A percentile compares a stretch with the other conserved stretches of the same genome.
Evolutionary conservation across 257 asterid genomes (phyloP).

Genomic region (Nicotiana benthamiana): DNA sequence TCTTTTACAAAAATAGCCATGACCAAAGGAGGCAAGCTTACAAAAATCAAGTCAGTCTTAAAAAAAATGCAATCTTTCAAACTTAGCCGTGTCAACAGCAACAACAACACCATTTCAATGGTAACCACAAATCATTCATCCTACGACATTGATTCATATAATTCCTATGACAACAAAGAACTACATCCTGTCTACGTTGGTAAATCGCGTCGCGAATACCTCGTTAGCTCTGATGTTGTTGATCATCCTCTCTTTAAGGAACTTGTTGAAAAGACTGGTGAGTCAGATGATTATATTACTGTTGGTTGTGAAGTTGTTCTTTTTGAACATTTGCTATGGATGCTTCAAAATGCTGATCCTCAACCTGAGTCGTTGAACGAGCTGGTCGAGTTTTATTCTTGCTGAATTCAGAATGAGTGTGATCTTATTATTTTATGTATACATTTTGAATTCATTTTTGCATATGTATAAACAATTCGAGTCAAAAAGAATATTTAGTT

Average conservation of each 20-base stretch:
- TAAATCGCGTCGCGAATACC: constrained; percentile 61
- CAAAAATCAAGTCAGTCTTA: constrained; percentile 24
- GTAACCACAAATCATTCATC: neutral
- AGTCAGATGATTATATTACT: constrained; percentile 17
- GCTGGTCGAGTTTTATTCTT: constrained; percentile 48
- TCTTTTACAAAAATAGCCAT: constrained; percentile 2
- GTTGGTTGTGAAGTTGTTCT: constrained; percentile 68
- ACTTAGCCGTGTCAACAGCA: constrained; percentile 13
- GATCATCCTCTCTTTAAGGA: constrained; percentile 68
- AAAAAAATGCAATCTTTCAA: constrained; percentile 34
- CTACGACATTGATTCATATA: neutral
- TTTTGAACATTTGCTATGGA: constrained; percentile 68
- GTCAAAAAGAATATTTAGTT: neutral
- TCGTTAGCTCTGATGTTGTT: constrained; percentile 49
- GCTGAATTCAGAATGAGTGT: constrained; percentile 17
- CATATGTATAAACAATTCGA: neutral
- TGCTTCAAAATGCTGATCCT: constrained; percentile 58
- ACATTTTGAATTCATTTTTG: neutral
- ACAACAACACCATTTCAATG: neutral
- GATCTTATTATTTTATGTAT: constrained; percentile 1
- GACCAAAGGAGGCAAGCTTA: constrained; percentile 26
- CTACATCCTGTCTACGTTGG: constrained; percentile 76
- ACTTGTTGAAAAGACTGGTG: constrained; percentile 31
- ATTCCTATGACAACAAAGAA: constrained; percentile 5
- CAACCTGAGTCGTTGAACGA: constrained; percentile 66